phyloP scores from a whole-genome alignment of 441 rosid species.

The Geranium incanum region DNA sequence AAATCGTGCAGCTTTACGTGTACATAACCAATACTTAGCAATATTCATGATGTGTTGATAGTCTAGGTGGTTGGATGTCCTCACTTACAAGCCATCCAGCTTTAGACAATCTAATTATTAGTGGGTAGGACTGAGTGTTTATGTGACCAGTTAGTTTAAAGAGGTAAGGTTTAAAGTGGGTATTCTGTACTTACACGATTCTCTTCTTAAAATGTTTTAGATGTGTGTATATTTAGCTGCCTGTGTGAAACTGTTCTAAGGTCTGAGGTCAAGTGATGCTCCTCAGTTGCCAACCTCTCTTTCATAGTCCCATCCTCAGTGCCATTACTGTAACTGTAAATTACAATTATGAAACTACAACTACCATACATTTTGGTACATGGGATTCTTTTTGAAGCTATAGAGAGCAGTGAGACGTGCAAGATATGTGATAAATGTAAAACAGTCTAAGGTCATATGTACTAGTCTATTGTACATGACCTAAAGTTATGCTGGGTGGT shows the following conservation, averaged over 20 bases:
- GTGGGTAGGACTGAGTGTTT: not conserved
- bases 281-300: not conserved
- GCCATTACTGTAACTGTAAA: not conserved
- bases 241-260: not conserved
- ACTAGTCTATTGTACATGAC: not conserved
- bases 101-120: not conserved
- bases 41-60: not conserved
- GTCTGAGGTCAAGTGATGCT: not conserved
- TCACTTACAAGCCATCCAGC: not conserved
- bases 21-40: not conserved
- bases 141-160: not conserved
- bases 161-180: not conserved
- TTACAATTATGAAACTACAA: not conserved
- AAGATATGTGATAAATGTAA: conserved; percentile 1
- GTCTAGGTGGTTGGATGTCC: not conserved
- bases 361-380: not conserved
- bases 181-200: not conserved
- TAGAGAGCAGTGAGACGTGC: not conserved
- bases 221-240: not conserved
- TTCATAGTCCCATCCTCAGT: not conserved
- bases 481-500: not conserved
- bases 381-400: not conserved
- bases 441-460: not conserved
- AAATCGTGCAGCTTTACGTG: not conserved
- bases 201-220: not conserved